phyloP scores from a whole-genome alignment of 192 early-diverging fungal genomes.

The Coemansia sp. region DNA sequence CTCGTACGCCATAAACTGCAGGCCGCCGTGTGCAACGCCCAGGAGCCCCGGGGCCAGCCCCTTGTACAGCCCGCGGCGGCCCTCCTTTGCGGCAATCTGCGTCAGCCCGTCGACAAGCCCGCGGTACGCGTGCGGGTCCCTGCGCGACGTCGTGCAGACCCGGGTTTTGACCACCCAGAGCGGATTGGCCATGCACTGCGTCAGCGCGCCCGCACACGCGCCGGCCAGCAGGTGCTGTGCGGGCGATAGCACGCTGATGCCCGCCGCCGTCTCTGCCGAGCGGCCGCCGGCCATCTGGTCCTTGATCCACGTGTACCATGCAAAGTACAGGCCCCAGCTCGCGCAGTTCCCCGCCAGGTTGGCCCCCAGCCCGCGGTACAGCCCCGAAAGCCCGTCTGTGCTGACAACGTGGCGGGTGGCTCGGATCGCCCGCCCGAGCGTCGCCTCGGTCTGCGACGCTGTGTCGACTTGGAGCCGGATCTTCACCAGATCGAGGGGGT shows the following conservation, averaged over 20 bases:
- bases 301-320: constrained; percentile 67
- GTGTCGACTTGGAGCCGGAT: constrained; percentile 84
- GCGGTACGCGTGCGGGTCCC: constrained; percentile 61
- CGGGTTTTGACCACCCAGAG: constrained; percentile 85
- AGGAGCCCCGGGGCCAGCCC: constrained; percentile 86
- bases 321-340: constrained; percentile 98
- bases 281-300: constrained; percentile 38
- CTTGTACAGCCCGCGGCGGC: constrained; percentile 70
- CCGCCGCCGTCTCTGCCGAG: constrained; percentile 48
- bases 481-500: constrained; percentile 96
- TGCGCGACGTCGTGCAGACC: constrained; percentile 68
- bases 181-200: constrained; percentile 73
- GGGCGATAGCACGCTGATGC: constrained; percentile 60
- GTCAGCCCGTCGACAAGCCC: constrained; percentile 63
- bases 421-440: constrained; percentile 65
- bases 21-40: constrained; percentile 92
- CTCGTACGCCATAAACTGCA: constrained; percentile 99
- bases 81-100: constrained; percentile 63
- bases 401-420: constrained; percentile 59
- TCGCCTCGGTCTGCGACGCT: constrained; percentile 45
- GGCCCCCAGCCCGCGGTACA: constrained; percentile 89
- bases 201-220: constrained; percentile 70
- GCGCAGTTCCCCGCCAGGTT: constrained; percentile 88
- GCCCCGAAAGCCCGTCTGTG: constrained; percentile 63
- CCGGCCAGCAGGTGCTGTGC: constrained; percentile 80